Base-by-base conservation (phyloP, 1,284 basidiomycete genomes). In the Phellopilus nigrolimitatus region DNA sequence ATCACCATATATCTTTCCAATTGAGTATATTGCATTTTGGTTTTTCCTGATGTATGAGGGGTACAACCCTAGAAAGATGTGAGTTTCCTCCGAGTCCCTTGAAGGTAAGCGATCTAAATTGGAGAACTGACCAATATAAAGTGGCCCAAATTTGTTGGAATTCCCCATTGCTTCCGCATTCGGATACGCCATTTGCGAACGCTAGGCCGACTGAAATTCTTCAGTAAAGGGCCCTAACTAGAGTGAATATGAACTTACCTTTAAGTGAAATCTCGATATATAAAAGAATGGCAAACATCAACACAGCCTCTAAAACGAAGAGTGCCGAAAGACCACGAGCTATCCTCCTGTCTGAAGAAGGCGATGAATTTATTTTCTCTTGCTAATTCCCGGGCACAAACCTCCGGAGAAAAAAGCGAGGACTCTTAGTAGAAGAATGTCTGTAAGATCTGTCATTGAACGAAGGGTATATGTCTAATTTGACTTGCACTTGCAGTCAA, bases 401-500 rank as follows among this genome's bases (percentile, higher is more conserved):
- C 47, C 38, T 6, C 30, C 47, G 1, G 37, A 27, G 34, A 34
- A 40, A 9, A 49, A 37, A 3, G 47, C 47, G 9, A 49, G 15
- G 10, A 49, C 47, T 13, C 47, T 28, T 27, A 49, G 19, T 40
- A 49, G 27, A 12, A 49, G 27, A 33, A 49, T 49, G 12, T 15
- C 47, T 49, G 37, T 28, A 41, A 4, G 31, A 8, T 31, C 3
- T 7, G 21, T 21, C 13, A 12, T 2, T 17, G 15, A n/a, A 9
- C 10, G 6, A 12, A 31, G 24, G 12, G 7, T 27, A 7, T 31
- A 27, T 24, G 24, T 4, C 30, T 9, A 7, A 10, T 19, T 2
- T 1, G 28, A 7, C 31, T 22, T 24, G 15, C 25, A 40, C 28
- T 49, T 19, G 40, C 47, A 28, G 28, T 49, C 47, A 25, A 49